Evolutionary conservation across 2,329 filamentous ascomycete genomes (phyloP).

Genomic region (Incumbomyces lentus): DNA sequence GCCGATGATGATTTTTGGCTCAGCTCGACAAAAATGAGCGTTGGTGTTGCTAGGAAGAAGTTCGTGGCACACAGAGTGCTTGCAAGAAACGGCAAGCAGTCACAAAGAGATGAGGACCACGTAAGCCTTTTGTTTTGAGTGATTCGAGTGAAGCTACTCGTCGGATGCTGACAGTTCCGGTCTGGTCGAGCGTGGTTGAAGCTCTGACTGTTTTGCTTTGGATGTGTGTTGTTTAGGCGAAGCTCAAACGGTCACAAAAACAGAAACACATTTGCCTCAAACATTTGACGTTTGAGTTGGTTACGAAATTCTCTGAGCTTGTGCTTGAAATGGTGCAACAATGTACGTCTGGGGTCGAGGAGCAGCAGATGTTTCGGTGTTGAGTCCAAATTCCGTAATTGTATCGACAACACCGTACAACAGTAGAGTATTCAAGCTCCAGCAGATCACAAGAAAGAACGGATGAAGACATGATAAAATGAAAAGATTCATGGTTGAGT

Average conservation of each 20-base stretch:
- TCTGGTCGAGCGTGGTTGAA: neutral
- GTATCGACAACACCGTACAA: conserved; percentile 3
- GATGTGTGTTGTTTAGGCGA: neutral
- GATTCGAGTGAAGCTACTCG: neutral
- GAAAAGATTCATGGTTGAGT: neutral
- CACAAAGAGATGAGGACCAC: neutral
- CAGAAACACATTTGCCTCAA: neutral
- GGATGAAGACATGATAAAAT: conserved; percentile 2
- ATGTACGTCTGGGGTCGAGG: neutral
- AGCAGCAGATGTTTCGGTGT: neutral
- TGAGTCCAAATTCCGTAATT: neutral
- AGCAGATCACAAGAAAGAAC: neutral
- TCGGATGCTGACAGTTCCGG: neutral
- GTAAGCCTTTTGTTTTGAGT: neutral
- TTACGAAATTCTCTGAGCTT: neutral
- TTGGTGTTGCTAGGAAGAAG: too few species aligned
- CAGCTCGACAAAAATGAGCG: too few species aligned
- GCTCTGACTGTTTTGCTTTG: conserved; percentile 5
- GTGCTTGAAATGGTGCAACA: conserved; percentile 4
- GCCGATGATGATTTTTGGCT: neutral
- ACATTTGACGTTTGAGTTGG: neutral
- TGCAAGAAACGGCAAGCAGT: conserved; percentile 2
- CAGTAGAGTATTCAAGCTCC: neutral
- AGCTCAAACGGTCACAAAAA: conserved; percentile 2
- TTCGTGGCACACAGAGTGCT: neutral